phyloP scores from a whole-genome alignment of 2,329 filamentous ascomycete genomes.

The Apiospora hydei region DNA sequence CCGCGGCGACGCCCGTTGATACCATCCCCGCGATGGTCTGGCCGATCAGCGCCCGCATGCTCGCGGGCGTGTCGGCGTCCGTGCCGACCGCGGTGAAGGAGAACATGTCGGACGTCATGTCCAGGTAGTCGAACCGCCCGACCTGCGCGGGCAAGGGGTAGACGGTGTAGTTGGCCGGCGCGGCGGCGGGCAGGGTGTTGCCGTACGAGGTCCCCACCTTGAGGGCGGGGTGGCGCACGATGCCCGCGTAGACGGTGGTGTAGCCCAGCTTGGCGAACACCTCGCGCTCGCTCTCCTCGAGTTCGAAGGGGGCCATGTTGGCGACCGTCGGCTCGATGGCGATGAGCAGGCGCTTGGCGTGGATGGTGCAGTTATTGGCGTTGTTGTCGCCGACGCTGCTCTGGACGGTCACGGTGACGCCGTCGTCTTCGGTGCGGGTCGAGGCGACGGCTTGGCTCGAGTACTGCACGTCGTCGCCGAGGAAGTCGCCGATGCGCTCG shows the following conservation, averaged over 20 bases:
- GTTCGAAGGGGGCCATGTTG: constrained; percentile 14
- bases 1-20: constrained; percentile 32
- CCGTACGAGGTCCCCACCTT: constrained; percentile 30
- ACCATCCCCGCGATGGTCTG: constrained; percentile 40
- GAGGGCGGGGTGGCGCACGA: constrained; percentile 6
- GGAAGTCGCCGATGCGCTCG: background rate
- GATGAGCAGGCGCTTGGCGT: background rate
- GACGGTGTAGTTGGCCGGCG: constrained; percentile 35
- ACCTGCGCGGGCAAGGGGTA: constrained; percentile 35
- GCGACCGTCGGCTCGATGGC: constrained; percentile 7
- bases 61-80: constrained; percentile 30
- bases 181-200: constrained; percentile 33
- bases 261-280: background rate
- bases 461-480: constrained; percentile 15
- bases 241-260: constrained; percentile 11
- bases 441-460: background rate
- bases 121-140: constrained; percentile 41
- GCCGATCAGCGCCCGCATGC: constrained; percentile 38
- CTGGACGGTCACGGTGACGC: background rate
- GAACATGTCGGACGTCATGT: constrained; percentile 40
- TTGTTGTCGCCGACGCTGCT: background rate
- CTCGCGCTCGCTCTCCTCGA: background rate
- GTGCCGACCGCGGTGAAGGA: constrained; percentile 41
- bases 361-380: background rate
- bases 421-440: background rate